Evolutionary conservation across 768 basidiomycete species (phyloP).

Genomic region (Dioszegia aurantiaca): DNA sequence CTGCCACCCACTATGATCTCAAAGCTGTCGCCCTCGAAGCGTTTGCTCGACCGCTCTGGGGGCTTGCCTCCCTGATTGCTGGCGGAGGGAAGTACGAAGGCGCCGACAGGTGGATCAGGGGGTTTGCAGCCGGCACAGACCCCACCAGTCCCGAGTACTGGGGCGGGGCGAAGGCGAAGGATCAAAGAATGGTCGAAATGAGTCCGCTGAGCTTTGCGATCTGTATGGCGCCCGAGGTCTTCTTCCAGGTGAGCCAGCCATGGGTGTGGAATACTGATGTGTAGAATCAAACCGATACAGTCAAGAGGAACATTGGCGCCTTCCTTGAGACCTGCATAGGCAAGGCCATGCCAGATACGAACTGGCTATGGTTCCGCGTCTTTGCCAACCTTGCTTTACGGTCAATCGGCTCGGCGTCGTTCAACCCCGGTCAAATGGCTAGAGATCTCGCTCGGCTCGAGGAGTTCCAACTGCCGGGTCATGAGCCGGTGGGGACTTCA

Average conservation of each 20-base stretch:
- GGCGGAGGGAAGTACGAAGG: conserved; percentile 65
- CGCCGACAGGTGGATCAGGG: conserved; percentile 63
- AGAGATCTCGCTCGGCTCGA: conserved; percentile 72
- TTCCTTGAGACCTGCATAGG: conserved; percentile 76
- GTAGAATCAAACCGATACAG: conserved; percentile 54
- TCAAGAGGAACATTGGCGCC: conserved; percentile 61
- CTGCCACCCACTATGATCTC: conserved; percentile 71
- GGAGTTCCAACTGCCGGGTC: conserved; percentile 64
- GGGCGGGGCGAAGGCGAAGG: conserved; percentile 70
- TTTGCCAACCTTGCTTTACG: conserved; percentile 72
- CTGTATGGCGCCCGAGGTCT: conserved; percentile 63
- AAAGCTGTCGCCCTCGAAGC: conserved; percentile 68
- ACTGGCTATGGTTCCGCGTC: conserved; percentile 80
- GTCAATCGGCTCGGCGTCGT: conserved; percentile 62
- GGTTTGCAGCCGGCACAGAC: conserved; percentile 68
- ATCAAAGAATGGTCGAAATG: conserved; percentile 80
- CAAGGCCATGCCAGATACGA: conserved; percentile 79
- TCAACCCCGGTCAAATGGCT: conserved; percentile 64
- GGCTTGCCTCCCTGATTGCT: conserved; percentile 64
- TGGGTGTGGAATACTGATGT: not conserved
- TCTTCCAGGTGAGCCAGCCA: conserved; percentile 53
- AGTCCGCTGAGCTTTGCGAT: conserved; percentile 71
- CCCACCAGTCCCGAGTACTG: conserved; percentile 68
- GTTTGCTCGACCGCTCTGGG: conserved; percentile 75
- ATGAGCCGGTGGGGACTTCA: conserved; percentile 53